phyloP scores from a whole-genome alignment of 306 rosid species.

The Erythrophleum fordii region DNA sequence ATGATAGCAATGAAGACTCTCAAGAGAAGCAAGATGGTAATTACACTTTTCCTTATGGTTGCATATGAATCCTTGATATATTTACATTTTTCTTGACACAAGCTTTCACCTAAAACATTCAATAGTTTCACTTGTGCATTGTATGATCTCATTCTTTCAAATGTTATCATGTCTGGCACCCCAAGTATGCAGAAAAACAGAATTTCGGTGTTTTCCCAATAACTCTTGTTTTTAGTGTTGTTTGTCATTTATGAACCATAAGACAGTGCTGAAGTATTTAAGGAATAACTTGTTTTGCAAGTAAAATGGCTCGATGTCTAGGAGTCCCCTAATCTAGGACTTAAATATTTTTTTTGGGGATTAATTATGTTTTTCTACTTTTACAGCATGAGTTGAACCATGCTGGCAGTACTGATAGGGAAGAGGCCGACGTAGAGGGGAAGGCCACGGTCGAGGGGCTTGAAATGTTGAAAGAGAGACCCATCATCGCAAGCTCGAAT shows the following conservation, averaged over 20 bases:
- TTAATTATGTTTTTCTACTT: conserved; percentile 1
- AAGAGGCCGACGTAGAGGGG: conserved; percentile 92
- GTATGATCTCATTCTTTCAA: not conserved
- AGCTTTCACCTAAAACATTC: not conserved
- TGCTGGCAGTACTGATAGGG: conserved; percentile 75
- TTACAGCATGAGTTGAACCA: conserved; percentile 77
- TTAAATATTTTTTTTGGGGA: not conserved
- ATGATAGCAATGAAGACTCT: conserved; percentile 87
- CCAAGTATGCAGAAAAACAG: not conserved
- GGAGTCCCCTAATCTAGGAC: not conserved
- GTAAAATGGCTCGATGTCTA: not conserved
- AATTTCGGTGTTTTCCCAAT: not conserved
- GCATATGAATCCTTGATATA: not conserved
- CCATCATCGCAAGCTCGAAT: conserved; percentile 57
- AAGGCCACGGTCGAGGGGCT: conserved; percentile 91
- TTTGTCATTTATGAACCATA: not conserved
- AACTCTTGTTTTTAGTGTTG: not conserved
- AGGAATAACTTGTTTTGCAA: not conserved
- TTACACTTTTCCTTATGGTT: conserved; percentile 17
- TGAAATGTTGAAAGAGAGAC: conserved; percentile 55
- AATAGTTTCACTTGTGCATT: not conserved
- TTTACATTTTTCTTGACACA: not conserved
- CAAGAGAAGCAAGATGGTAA: conserved; percentile 96
- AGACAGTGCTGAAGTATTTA: not conserved
- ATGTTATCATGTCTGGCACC: not conserved